Conservation (phyloP, 2,329 filamentous ascomycete species). For the Aspergillus awamori region DNA sequence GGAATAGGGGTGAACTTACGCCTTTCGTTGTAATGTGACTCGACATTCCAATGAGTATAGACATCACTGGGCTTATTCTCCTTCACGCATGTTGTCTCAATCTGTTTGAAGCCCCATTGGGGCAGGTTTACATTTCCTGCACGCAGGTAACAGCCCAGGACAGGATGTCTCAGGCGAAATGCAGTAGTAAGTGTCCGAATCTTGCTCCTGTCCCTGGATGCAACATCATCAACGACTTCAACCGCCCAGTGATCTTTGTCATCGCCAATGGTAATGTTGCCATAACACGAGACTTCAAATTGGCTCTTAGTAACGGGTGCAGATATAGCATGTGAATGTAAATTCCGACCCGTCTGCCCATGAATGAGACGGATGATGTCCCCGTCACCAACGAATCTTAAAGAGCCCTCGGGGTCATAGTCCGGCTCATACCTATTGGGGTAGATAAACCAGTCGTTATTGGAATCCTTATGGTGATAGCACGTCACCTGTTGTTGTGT, state of each 20-base stretch:
- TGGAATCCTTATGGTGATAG: conserved; percentile 99
- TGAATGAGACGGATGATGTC: conserved; percentile 85
- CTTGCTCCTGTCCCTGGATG: conserved; percentile 79
- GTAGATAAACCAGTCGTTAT: conserved; percentile 99
- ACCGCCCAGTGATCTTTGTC: conserved; percentile 97
- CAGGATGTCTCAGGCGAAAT: conserved; percentile 82
- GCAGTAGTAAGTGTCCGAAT: conserved; percentile 90
- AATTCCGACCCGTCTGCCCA: conserved; percentile 91
- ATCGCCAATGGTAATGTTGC: conserved; percentile 91
- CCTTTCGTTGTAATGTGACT: conserved; percentile 91
- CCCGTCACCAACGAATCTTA: conserved; percentile 75
- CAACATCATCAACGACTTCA: conserved; percentile 87
- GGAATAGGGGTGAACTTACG: conserved; percentile 59
- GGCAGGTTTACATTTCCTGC: conserved; percentile 95
- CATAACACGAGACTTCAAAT: conserved; percentile 92
- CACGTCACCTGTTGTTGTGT: conserved; percentile 95
- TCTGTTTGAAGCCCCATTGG: conserved; percentile 99
- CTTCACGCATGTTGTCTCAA: conserved; percentile 94
- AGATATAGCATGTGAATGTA: conserved; percentile 89
- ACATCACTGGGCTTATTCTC: conserved; percentile 88
- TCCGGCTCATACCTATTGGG: conserved; percentile 79
- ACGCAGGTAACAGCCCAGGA: conserved; percentile 87
- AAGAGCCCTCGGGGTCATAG: conserved; percentile 70
- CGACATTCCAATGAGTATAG: conserved; percentile 99
- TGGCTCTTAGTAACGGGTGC: conserved; percentile 89